These are phyloP conservation scores for Setomelanomma holmii DNA, from an alignment of 2,329 filamentous ascomycete species.

Conservation along the genomic window DNA sequence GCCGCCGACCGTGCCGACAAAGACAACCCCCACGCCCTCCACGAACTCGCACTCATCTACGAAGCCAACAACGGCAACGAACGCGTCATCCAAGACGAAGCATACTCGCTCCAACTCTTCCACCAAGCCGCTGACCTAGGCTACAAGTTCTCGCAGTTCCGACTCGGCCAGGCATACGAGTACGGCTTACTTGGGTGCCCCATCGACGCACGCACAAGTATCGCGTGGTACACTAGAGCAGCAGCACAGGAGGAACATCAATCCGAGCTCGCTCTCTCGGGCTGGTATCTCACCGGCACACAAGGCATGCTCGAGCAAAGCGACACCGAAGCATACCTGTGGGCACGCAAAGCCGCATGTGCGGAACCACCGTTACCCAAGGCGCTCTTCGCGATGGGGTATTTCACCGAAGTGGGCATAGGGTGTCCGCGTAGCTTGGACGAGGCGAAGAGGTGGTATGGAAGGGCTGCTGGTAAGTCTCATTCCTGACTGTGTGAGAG, in stretches of 20 bases:
- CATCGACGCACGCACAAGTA: slow-evolving; percentile 83
- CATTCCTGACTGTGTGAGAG: not conserved
- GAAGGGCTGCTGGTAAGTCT: slow-evolving; percentile 88
- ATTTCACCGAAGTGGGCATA: slow-evolving; percentile 95
- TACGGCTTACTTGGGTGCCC: slow-evolving; percentile 84
- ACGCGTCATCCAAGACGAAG: slow-evolving; percentile 79
- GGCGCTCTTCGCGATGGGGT: slow-evolving; percentile 97
- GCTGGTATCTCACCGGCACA: slow-evolving; percentile 88
- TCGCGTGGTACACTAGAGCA: slow-evolving; percentile 92
- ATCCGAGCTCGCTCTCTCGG: slow-evolving; percentile 69
- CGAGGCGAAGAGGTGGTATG: slow-evolving; percentile 98
- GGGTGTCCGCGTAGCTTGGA: slow-evolving; percentile 85
- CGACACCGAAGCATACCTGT: slow-evolving; percentile 95
- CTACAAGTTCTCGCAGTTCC: slow-evolving; percentile 94
- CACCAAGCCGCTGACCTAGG: slow-evolving; percentile 84
- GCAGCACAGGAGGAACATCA: slow-evolving; percentile 95
- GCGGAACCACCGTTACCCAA: slow-evolving; percentile 79
- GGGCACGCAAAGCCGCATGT: slow-evolving; percentile 91
- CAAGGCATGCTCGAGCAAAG: slow-evolving; percentile 88
- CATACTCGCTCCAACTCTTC: slow-evolving; percentile 82
- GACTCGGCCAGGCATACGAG: slow-evolving; percentile 86
- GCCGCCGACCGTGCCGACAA: slow-evolving; percentile 86
- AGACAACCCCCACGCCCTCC: slow-evolving; percentile 93
- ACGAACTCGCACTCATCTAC: slow-evolving; percentile 77
- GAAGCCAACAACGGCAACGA: slow-evolving; percentile 68